These are phyloP conservation scores for Polyplosphaeria fusca DNA, from an alignment of 495 filamentous ascomycete genomes.

Conservation along the genomic window DNA sequence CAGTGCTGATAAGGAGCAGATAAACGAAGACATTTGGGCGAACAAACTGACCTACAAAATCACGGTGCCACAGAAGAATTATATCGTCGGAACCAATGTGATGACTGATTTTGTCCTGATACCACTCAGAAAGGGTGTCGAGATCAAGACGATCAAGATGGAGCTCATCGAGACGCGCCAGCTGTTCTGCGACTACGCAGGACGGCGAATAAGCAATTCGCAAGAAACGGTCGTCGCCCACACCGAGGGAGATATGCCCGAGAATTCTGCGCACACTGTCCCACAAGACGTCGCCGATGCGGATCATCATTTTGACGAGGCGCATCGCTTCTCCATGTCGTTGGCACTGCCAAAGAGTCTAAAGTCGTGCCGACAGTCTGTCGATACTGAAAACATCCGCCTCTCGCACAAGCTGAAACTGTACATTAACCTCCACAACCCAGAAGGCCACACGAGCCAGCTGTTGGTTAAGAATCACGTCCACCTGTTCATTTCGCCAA, in stretches of 20 bases:
- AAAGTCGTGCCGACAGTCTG: conserved; percentile 77
- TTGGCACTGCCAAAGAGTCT: conserved; percentile 75
- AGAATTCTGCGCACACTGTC: conserved; percentile 48
- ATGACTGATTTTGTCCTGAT: conserved; percentile 76
- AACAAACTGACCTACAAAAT: conserved; percentile 94
- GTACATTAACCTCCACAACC: conserved; percentile 83
- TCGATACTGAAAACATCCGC: conserved; percentile 77
- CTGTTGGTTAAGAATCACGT: conserved; percentile 83
- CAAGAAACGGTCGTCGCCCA: conserved; percentile 35
- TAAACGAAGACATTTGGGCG: conserved; percentile 80
- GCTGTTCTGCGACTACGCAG: conserved; percentile 32
- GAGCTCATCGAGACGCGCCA: conserved; percentile 65
- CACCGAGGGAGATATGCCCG: conserved; percentile 38
- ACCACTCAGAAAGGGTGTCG: conserved; percentile 81
- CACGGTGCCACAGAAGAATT: conserved; percentile 80
- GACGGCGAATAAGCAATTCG: conserved; percentile 33
- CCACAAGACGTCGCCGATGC: conserved; percentile 52
- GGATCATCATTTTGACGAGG: conserved; percentile 67
- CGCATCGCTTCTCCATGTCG: conserved; percentile 66
- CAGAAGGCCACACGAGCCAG: conserved; percentile 88
- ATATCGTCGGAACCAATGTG: conserved; percentile 82
- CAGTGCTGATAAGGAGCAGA: conserved; percentile 16
- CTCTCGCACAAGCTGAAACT: conserved; percentile 83
- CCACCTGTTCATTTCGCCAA: conserved; percentile 89
- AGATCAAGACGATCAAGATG: conserved; percentile 70